Evolutionary conservation across 2,329 filamentous ascomycete species (phyloP).

Genomic region (Hypoxylon rubiginosum): DNA sequence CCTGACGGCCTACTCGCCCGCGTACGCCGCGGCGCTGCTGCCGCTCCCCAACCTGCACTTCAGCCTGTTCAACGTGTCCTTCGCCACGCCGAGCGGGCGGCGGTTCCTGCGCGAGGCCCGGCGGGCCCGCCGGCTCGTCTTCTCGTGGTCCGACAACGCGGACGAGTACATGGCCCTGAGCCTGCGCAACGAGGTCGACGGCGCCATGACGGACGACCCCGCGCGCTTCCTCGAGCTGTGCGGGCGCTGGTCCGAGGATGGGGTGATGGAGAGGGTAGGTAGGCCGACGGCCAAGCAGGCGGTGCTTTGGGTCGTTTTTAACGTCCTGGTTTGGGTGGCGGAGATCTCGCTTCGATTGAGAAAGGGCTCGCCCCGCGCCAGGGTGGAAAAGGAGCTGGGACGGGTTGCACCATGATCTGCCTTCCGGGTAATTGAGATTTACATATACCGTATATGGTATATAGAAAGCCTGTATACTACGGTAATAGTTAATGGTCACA

Average conservation of each 20-base stretch:
- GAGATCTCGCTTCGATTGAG: not conserved
- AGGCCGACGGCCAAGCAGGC: not conserved
- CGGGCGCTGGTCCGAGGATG: not conserved
- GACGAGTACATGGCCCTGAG: constrained; percentile 2
- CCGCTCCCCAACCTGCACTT: constrained; percentile 2
- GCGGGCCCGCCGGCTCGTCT: not conserved
- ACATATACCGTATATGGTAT: too few species aligned
- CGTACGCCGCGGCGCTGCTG: constrained; percentile 3
- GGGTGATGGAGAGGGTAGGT: not conserved
- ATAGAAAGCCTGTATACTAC: too few species aligned
- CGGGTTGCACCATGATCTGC: not conserved
- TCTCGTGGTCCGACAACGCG: constrained; percentile 5
- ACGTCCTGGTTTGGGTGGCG: not conserved
- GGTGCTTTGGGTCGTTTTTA: not conserved
- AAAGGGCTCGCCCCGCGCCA: not conserved
- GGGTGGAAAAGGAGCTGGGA: not conserved
- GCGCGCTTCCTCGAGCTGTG: constrained; percentile 7
- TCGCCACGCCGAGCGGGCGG: not conserved
- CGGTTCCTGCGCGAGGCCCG: not conserved
- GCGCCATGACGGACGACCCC: constrained; percentile 11
- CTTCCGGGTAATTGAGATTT: not conserved
- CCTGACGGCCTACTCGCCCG: not conserved
- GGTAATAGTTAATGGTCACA: too few species aligned
- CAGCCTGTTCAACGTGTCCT: constrained; percentile 1
- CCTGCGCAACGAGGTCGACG: constrained; percentile 2